Conservation (phyloP, 805 yeast genomes). For the Wickerhamomyces sydowiorum region DNA sequence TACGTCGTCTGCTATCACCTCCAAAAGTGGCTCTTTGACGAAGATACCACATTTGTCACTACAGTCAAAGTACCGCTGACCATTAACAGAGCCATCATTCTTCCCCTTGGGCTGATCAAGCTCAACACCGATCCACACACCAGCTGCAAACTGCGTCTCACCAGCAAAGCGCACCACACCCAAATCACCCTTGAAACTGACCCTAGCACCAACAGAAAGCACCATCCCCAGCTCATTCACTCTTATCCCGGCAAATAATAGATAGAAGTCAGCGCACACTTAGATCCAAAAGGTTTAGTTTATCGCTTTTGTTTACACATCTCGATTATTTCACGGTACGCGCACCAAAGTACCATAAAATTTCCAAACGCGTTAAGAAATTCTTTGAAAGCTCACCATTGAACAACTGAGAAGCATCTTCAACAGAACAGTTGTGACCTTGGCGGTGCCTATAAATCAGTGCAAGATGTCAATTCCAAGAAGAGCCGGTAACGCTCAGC, state of each 20-base stretch:
- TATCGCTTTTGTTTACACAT: too few species aligned
- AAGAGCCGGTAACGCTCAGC: neutral
- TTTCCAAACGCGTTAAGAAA: too few species aligned
- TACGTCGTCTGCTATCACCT: constrained; percentile 3
- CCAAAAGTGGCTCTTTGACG: constrained; percentile 34
- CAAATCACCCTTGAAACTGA: constrained; percentile 29
- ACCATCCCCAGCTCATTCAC: too few species aligned
- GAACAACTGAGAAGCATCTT: too few species aligned
- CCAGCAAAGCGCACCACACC: constrained; percentile 52
- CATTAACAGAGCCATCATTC: constrained; percentile 72
- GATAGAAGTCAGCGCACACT: too few species aligned
- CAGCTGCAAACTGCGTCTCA: constrained; percentile 50
- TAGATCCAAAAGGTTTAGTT: too few species aligned
- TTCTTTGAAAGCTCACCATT: too few species aligned
- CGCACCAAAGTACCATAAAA: too few species aligned
- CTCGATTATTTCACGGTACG: too few species aligned
- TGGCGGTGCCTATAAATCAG: too few species aligned
- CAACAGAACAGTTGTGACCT: too few species aligned
- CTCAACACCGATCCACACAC: constrained; percentile 78
- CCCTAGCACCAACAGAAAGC: constrained; percentile 22
- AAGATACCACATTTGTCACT: constrained; percentile 49
- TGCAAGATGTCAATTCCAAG: neutral
- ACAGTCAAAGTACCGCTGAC: constrained; percentile 51
- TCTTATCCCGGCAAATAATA: too few species aligned
- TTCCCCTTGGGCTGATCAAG: constrained; percentile 74